Conservation (phyloP, 805 yeast genomes). For the Barnettozyma californica region DNA sequence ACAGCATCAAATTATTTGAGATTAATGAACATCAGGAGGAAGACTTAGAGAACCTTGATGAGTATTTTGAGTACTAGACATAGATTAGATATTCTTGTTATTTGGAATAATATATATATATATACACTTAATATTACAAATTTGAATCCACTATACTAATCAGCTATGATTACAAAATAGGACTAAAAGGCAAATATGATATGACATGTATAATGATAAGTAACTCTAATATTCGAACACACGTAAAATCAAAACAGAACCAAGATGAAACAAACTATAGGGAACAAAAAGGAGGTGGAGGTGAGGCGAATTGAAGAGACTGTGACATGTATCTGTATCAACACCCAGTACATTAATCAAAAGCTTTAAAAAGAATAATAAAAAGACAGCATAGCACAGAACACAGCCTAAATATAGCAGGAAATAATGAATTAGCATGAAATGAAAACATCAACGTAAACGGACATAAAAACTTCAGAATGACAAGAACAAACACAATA, state of each 20-base stretch:
- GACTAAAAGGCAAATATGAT: not conserved
- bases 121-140: too few species aligned
- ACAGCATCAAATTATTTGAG: constrained; percentile 43
- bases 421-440: not conserved
- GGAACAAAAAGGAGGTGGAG: not conserved
- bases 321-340: not conserved
- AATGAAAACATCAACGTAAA: not conserved
- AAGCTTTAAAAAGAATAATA: not conserved
- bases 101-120: not conserved
- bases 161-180: too few species aligned
- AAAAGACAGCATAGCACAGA: not conserved
- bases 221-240: not conserved
- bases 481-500: not conserved
- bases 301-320: not conserved
- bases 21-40: constrained; percentile 20
- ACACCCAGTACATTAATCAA: not conserved
- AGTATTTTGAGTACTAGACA: constrained; percentile 4
- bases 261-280: not conserved
- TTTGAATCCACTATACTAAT: too few species aligned
- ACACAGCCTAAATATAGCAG: not conserved
- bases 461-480: not conserved
- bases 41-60: constrained; percentile 1
- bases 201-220: not conserved
- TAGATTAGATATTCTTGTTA: not conserved
- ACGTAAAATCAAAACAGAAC: not conserved